Percentiles rank a stretch among this genome's conserved stretches.
Evolutionary conservation across 257 asterid genomes (phyloP).

Genomic region (Solanum etuberosum): DNA sequence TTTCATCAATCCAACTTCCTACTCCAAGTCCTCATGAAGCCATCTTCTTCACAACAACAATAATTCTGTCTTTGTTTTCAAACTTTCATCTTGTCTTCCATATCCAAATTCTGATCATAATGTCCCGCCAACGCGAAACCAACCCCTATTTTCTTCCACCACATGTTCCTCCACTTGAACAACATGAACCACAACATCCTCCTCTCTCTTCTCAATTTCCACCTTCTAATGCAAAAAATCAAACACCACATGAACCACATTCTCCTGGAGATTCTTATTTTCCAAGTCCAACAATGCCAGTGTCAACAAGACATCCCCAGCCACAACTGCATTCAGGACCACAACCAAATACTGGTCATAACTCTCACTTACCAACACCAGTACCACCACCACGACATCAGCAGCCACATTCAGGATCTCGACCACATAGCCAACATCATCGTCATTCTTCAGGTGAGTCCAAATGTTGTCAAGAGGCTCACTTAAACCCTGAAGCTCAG

Average conservation of each 20-base stretch:
- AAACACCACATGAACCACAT: neutral
- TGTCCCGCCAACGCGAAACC: constrained; percentile 12
- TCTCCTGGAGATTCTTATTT: neutral
- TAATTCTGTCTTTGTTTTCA: neutral
- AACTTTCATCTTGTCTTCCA: neutral
- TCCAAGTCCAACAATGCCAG: neutral
- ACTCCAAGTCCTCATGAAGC: constrained; percentile 1
- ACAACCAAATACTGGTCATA: neutral
- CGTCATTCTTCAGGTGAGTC: neutral
- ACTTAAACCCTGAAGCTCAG: neutral
- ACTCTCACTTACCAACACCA: neutral
- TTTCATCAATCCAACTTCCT: constrained; percentile 2
- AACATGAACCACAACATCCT: neutral
- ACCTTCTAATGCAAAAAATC: neutral
- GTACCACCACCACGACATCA: neutral
- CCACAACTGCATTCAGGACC: neutral
- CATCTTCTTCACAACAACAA: neutral
- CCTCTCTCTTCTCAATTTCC: neutral
- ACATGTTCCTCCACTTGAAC: neutral
- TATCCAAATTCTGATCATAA: neutral
- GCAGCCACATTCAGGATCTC: neutral
- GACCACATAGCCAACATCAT: neutral
- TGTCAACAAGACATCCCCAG: neutral
- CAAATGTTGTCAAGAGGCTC: neutral
- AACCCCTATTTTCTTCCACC: constrained; percentile 32